A percentile compares a stretch with the other conserved stretches of the same genome.
Conservation (phyloP, 106 monocot genomes). For the Hemerocallis citrina region DNA sequence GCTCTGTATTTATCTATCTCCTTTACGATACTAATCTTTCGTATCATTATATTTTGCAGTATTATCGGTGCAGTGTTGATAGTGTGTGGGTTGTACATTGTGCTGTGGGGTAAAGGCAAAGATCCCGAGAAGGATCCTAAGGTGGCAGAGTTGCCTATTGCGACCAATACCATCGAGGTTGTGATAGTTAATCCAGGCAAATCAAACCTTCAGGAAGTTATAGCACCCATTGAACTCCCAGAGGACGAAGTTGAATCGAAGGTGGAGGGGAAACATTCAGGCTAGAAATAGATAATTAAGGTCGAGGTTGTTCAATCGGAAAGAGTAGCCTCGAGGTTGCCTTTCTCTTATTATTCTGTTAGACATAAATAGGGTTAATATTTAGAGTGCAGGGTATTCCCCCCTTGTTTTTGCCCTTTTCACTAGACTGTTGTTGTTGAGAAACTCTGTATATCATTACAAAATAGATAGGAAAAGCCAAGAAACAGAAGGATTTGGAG, state of each 20-base stretch:
- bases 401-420: too few species aligned
- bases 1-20: neutral
- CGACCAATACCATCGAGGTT: neutral
- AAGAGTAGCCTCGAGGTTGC: too few species aligned
- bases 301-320: too few species aligned
- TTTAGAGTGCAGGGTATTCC: too few species aligned
- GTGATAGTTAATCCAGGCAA: neutral
- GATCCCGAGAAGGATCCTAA: slow-evolving; percentile 4
- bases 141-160: neutral
- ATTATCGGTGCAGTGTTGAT: slow-evolving; percentile 36
- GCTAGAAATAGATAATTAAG: too few species aligned
- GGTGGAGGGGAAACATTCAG: too few species aligned
- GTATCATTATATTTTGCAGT: slow-evolving; percentile 6
- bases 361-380: too few species aligned
- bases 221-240: neutral
- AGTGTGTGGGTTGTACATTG: slow-evolving; percentile 38
- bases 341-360: too few species aligned
- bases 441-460: too few species aligned
- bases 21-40: neutral
- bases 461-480: too few species aligned
- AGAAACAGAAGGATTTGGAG: too few species aligned
- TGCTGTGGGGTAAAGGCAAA: slow-evolving; percentile 29
- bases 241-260: neutral
- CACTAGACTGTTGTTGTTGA: too few species aligned
- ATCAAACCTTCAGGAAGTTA: neutral